Evolutionary conservation across 2,329 filamentous ascomycete genomes (phyloP), one percentile per base, ranked within the genome.

Genomic region (Albophoma yamanashiensis): DNA sequence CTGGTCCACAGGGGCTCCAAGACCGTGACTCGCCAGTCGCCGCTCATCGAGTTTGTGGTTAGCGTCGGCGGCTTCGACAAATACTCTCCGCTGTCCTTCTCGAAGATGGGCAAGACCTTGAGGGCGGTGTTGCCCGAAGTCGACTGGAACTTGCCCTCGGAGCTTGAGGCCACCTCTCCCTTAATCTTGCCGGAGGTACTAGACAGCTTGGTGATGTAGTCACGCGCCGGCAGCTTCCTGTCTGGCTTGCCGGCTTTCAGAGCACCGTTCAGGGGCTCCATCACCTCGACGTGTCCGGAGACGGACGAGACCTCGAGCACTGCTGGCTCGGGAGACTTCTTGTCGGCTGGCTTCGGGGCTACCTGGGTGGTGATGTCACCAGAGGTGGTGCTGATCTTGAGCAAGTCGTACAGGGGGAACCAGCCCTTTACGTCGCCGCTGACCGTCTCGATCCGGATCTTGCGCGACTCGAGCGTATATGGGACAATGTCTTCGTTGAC

Each of bases 341-440:
- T 63, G 45, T 73, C 68, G n/a, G 65, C 74, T 0, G 70, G 67
- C 64, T 79, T 71, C 7, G 78, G 78, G 15, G 68, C 70, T 58
- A 83, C 69, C 40, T 71, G 72, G 4, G 74, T 71, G 20, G 61
- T 61, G 60, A 83, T 68, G 58, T 71, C 64, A 55, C 81, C 82
- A 0, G 80, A 78, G 0, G 71, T 70, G 9, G 77, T 75, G 22
- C 69, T 64, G n/a, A 83, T 67, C 22, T 71, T 69, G 15, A 84
- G 74, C 38, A 75, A 68, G 64, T 82, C 78, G 66, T 77, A 79
- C 1, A 84, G 71, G 0, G 81, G 79, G 72, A 79, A 83, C 67
- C 74, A 75, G 38, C 82, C 82, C 17, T 62, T 61, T 62, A 84
- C 75, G 17, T 68, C 57, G 9, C 78, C 78, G 1, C 78, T 74